Evolutionary conservation across 805 yeast species (phyloP).

Genomic region (Ogataea populi-albae): DNA sequence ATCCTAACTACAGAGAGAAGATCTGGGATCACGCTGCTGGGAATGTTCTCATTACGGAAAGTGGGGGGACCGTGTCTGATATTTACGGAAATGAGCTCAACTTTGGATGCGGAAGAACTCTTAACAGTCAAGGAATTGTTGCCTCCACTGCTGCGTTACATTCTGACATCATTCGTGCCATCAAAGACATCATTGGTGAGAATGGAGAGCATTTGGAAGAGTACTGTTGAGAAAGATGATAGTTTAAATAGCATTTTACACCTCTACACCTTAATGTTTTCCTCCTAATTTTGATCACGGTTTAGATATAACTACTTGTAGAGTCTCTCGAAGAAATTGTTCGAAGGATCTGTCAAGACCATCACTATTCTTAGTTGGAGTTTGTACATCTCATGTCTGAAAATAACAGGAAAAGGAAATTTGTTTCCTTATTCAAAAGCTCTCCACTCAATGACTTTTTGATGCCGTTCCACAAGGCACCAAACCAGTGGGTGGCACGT

Average conservation of each 20-base stretch:
- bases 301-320: too few species aligned
- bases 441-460: conserved; percentile 78
- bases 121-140: conserved; percentile 87
- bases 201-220: conserved; percentile 32
- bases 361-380: background rate
- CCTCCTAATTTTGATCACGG: too few species aligned
- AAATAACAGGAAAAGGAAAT: conserved; percentile 13
- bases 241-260: too few species aligned
- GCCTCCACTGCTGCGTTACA: conserved; percentile 63
- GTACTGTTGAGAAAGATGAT: conserved; percentile 18
- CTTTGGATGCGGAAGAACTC: conserved; percentile 81
- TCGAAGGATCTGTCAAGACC: too few species aligned
- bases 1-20: conserved; percentile 76
- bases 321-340: too few species aligned
- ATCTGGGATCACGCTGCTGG: conserved; percentile 99
- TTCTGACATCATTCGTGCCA: conserved; percentile 47
- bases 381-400: background rate
- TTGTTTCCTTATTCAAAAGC: conserved; percentile 33
- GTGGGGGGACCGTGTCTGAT: conserved; percentile 91
- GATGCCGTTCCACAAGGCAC: conserved; percentile 75
- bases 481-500: conserved; percentile 87
- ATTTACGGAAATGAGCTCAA: conserved; percentile 70
- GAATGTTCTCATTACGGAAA: conserved; percentile 76
- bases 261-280: too few species aligned
- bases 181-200: conserved; percentile 36